Evolutionary conservation across 331 rosid species (phyloP).

Genomic region (Phaseolus coccineus): DNA sequence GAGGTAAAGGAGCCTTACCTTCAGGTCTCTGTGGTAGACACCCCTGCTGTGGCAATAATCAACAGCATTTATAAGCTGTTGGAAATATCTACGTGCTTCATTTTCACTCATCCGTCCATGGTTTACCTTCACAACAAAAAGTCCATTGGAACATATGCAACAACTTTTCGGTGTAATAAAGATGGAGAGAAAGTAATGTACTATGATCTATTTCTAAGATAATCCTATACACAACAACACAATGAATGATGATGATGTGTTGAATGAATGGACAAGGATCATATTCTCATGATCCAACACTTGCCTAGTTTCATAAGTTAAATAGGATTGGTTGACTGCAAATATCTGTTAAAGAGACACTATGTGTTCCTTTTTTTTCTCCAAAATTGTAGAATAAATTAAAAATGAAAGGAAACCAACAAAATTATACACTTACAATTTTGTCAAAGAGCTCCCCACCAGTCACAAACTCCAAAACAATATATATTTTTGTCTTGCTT

Average conservation of each 20-base stretch:
- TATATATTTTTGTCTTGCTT: conserved; percentile 92
- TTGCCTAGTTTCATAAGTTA: conserved; percentile 16
- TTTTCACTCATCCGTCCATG: conserved; percentile 90
- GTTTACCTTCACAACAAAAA: conserved; percentile 69
- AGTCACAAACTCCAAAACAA: conserved; percentile 90
- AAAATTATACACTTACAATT: conserved; percentile 73
- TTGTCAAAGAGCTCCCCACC: conserved; percentile 99
- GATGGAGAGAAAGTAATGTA: conserved; percentile 6
- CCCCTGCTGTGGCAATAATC: conserved; percentile 99
- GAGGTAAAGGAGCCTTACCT: conserved; percentile 59
- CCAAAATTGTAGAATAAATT: conserved; percentile 12
- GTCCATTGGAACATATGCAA: conserved; percentile 34
- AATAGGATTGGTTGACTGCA: conserved; percentile 3
- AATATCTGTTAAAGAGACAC: conserved; percentile 1
- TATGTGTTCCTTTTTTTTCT: conserved; percentile 3
- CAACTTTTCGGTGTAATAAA: conserved; percentile 8
- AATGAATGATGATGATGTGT: neutral
- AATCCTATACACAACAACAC: conserved; percentile 20
- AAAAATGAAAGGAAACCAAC: conserved; percentile 23
- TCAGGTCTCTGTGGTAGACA: conserved; percentile 92
- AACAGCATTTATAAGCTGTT: conserved; percentile 95
- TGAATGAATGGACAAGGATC: conserved; percentile 11
- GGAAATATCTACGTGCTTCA: conserved; percentile 95
- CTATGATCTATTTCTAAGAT: conserved; percentile 32
- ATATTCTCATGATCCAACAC: neutral